These are phyloP conservation scores for Exophiala phaeomuriformis DNA, from an alignment of 2,329 filamentous ascomycete species.

Conservation along the genomic window DNA sequence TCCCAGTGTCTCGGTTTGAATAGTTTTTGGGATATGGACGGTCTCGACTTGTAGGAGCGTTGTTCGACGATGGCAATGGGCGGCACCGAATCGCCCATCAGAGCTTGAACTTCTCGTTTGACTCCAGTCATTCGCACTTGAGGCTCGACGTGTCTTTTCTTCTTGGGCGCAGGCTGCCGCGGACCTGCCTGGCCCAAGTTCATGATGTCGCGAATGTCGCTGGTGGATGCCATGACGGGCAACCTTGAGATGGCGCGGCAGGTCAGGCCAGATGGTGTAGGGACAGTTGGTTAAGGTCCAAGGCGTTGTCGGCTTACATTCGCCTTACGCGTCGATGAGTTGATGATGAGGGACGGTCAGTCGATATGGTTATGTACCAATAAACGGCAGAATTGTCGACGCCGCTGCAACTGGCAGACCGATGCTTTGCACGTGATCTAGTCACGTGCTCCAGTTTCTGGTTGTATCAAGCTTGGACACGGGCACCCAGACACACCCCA, in stretches of 20 bases:
- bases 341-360: too few relatives aligned
- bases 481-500: too few relatives aligned
- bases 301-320: too few relatives aligned
- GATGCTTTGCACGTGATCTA: too few relatives aligned
- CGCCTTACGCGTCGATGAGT: too few relatives aligned
- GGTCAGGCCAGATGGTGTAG: too few relatives aligned
- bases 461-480: too few relatives aligned
- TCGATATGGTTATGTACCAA: too few relatives aligned
- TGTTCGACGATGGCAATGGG: constrained; percentile 48
- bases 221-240: constrained; percentile 55
- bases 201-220: constrained; percentile 82
- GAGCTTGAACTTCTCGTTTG: constrained; percentile 44
- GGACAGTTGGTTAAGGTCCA: too few relatives aligned
- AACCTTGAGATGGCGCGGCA: background rate
- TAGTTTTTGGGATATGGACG: constrained; percentile 23
- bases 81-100: constrained; percentile 45
- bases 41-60: constrained; percentile 41
- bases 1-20: constrained; percentile 27
- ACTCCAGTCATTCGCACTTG: constrained; percentile 40
- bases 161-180: constrained; percentile 51
- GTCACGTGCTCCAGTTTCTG: too few relatives aligned
- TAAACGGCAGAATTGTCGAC: too few relatives aligned
- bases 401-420: too few relatives aligned
- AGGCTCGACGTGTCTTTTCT: constrained; percentile 63
- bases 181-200: constrained; percentile 62